Base-by-base conservation (phyloP, 331 rosid species). In the Phaseolus coccineus region DNA sequence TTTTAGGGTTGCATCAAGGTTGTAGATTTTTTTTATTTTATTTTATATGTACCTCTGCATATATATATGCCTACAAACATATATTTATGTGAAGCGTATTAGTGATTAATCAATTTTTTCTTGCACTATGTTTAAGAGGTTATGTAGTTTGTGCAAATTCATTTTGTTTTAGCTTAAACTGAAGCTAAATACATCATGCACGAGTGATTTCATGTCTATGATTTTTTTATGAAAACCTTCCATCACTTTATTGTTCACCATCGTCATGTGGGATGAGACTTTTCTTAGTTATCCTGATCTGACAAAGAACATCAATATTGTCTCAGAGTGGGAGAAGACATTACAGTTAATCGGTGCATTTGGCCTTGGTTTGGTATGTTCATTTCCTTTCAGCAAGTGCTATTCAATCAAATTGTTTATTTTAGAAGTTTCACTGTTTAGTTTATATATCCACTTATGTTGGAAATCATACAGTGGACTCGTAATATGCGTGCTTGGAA, bases 261-360 rank as follows among this genome's bases (percentile, higher is more conserved):
- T 44, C 56, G 5, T 27, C 31, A 10, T 44, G n/a, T 27, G 69
- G 52, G 44, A 42, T 71, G 74, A 76, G 40, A 27, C 10, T 13
- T 74, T 12, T 8, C 52, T 76, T 44, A 7, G 50, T 42, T 79
- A 47, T 7, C 68, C 55, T 70, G 44, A 50, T 79, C 79, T 86
- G 56, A 89, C 88, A 31, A 74, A 67, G 57, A 66, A 31, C 65
- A 52, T 83, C 73, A 47, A 48, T 73, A 53, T 44, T 76, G 56
- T 88, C 57, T 65, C 96, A 93, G 99, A 95, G 75, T 95, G 99
- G 99, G 98, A 95, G 92, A 91, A 77, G 77, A 90, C 97, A 27
- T 80, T 95, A 67, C 99, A 95, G 86, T 66, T 87, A 27, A 90
- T 95, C 81, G 99, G 85, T 55, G 58, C 80, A 37, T 53, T 93